Evolutionary conservation across 2,329 filamentous ascomycete species (phyloP), one percentile per base, ranked within the genome.

Genomic region (Pyricularia sp.): DNA sequence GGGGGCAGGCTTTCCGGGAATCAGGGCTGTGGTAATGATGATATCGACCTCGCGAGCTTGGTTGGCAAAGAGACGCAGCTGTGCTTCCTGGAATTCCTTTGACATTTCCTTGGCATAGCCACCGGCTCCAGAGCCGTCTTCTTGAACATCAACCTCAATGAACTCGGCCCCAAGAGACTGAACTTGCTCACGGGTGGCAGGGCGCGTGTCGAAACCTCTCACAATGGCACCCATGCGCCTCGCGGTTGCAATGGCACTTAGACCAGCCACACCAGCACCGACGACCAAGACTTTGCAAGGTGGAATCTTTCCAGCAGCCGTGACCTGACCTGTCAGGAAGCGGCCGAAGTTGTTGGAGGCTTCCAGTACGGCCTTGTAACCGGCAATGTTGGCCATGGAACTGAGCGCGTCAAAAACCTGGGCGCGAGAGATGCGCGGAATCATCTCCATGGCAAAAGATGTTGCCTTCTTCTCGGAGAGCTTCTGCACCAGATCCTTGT

Each of bases 101-200:
- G 92, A 95, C 93, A 97, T 97, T 76, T 94, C 92, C 76, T 97
- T 97, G 68, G 92, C 92, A 75, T 97, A 97, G 20, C 93, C 93
- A 31, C 93, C 93, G 10, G 91, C 88, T 2, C 92, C 93, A 14
- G 90, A 88, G 1, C 93, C 93, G 70, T 95, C 92, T 79, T 97
- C 93, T 72, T 94, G 78, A 26, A 97, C 83, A 17, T 92, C 90
- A 26, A 97, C 93, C 78, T 97, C 92, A 73, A 97, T 87, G 74
- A 96, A 97, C 75, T 97, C 93, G 23, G 93, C 93, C 30, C 93
- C 93, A 0, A 97, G 86, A 5, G 92, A 96, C 77, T 97, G 91
- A 1, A 97, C 92, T 79, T 97, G 93, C 78, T 97, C 93, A 61
- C 92, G 88, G 28, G 91, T 93, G 11, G 92, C 93, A n/a, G 92